These are phyloP conservation scores for Boletus coccyginus DNA, from an alignment of 768 basidiomycete genomes.

Conservation along the genomic window DNA sequence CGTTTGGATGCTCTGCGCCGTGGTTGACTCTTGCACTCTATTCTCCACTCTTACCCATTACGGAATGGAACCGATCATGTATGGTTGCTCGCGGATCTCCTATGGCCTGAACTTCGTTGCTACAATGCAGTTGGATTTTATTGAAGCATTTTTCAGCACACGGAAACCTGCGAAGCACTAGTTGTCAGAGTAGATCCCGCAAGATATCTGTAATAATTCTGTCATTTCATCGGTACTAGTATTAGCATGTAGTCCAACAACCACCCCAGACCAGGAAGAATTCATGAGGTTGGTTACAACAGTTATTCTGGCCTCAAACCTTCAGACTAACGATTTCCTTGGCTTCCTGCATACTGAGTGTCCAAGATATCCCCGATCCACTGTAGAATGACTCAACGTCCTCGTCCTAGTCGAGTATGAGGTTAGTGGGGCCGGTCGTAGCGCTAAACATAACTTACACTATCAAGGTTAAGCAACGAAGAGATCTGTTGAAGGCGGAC, in stretches of 20 bases:
- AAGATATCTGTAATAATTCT: neutral
- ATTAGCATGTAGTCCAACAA: neutral
- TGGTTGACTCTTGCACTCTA: conserved; percentile 38
- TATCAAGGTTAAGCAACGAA: conserved; percentile 85
- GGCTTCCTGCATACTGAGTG: conserved; percentile 74
- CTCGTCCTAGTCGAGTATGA: conserved; percentile 62
- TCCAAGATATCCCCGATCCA: conserved; percentile 89
- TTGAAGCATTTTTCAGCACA: neutral
- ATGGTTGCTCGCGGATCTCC: neutral
- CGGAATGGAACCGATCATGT: conserved; percentile 7
- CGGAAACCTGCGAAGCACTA: too few species aligned
- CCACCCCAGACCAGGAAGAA: neutral
- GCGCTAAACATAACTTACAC: conserved; percentile 36
- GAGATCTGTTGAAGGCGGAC: conserved; percentile 89
- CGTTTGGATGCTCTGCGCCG: conserved; percentile 85
- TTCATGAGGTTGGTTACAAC: neutral
- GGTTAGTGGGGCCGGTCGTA: conserved; percentile 3
- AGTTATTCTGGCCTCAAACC: conserved; percentile 20
- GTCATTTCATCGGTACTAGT: neutral
- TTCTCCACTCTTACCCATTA: conserved; percentile 3
- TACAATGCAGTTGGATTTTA: neutral
- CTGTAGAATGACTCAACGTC: conserved; percentile 94
- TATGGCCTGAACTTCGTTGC: neutral
- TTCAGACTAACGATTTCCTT: conserved; percentile 64
- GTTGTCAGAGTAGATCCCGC: neutral